These are phyloP conservation scores for Roridomyces roridus DNA, from an alignment of 768 basidiomycete species.

Conservation along the genomic window DNA sequence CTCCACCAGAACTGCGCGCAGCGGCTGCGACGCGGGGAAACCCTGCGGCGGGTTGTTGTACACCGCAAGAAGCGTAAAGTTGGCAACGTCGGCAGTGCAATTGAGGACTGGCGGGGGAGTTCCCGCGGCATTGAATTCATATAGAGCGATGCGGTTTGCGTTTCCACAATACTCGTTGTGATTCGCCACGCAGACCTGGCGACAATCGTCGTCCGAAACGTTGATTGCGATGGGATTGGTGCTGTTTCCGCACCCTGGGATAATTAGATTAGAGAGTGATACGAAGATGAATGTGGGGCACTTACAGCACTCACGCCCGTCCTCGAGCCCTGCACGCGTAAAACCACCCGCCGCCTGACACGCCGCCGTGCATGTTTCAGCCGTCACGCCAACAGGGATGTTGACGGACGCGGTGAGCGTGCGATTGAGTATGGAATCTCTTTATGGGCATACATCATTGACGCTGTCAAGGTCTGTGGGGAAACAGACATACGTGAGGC, in stretches of 20 bases:
- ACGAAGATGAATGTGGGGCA: conserved; percentile 3
- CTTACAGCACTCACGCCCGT: conserved; percentile 56
- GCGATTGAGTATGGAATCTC: conserved; percentile 40
- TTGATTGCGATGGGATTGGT: conserved; percentile 41
- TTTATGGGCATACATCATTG: conserved; percentile 22
- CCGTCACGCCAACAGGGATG: conserved; percentile 51
- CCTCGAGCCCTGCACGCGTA: conserved; percentile 51
- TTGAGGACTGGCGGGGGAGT: conserved; percentile 26
- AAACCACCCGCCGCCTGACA: conserved; percentile 49
- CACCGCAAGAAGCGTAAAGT: conserved; percentile 44
- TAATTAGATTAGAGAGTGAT: background rate
- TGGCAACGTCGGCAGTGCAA: conserved; percentile 39
- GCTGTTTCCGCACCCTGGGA: conserved; percentile 45
- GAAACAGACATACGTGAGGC: conserved; percentile 57
- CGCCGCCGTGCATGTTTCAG: conserved; percentile 54
- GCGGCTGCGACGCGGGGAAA: conserved; percentile 34
- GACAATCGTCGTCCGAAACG: conserved; percentile 47
- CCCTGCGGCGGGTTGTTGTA: conserved; percentile 40
- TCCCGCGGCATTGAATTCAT: conserved; percentile 38
- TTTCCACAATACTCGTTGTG: conserved; percentile 49
- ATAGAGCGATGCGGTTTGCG: conserved; percentile 44
- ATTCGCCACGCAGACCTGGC: conserved; percentile 43
- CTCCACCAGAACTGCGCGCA: conserved; percentile 45
- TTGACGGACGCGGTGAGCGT: conserved; percentile 42
- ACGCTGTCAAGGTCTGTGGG: background rate